phyloP scores from a whole-genome alignment of 805 yeast species.

The Debaryomyces tyrocola region DNA sequence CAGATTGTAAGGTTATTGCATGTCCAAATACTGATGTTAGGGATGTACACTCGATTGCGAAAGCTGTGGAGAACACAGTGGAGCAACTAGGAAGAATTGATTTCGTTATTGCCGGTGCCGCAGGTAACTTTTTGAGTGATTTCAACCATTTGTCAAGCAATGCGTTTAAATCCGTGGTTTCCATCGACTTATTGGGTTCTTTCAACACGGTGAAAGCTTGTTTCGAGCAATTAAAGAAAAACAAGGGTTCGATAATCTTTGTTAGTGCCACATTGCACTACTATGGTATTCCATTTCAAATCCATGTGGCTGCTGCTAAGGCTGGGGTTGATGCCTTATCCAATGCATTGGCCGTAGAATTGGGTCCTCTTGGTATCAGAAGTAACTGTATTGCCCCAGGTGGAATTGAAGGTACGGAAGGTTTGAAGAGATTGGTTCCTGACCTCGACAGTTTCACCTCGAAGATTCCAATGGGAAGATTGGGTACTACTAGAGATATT shows the following conservation, averaged over 20 bases:
- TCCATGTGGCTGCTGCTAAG: constrained; percentile 92
- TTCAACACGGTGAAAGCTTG: constrained; percentile 43
- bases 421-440: constrained; percentile 60
- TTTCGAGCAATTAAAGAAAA: constrained; percentile 36
- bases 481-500: constrained; percentile 73
- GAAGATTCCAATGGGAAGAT: constrained; percentile 63
- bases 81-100: constrained; percentile 41
- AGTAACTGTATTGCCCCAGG: constrained; percentile 91
- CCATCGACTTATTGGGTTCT: constrained; percentile 42
- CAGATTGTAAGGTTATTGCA: constrained; percentile 66
- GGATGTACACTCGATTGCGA: constrained; percentile 51
- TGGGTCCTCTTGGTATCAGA: constrained; percentile 86
- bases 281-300: constrained; percentile 55
- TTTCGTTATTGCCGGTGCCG: constrained; percentile 46
- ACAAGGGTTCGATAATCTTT: constrained; percentile 47
- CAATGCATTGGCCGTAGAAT: constrained; percentile 80
- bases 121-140: constrained; percentile 43
- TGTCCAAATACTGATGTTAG: constrained; percentile 77
- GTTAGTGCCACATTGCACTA: constrained; percentile 46
- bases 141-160: constrained; percentile 44
- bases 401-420: constrained; percentile 82
- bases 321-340: constrained; percentile 94
- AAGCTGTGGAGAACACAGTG: constrained; percentile 65
- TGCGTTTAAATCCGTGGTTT: constrained; percentile 40
- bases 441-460: constrained; percentile 28